Percentiles rank a stretch among this genome's conserved stretches.
phyloP scores from a whole-genome alignment of 305 asterid species.

The Fraxinus xanthoxyloides region DNA sequence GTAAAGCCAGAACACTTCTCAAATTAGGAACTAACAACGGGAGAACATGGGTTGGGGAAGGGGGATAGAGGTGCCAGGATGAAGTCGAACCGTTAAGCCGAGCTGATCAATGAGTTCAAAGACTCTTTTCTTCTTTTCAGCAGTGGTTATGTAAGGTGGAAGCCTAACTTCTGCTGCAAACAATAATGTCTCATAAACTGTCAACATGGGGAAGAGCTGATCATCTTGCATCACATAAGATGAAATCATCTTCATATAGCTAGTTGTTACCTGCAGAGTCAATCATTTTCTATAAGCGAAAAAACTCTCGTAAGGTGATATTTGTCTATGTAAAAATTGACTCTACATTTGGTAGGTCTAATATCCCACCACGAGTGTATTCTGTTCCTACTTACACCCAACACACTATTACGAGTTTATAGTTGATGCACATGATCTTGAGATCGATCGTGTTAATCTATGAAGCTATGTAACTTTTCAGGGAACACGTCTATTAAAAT shows the following conservation, averaged over 20 bases:
- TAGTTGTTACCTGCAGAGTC: constrained; percentile 66
- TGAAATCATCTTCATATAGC: constrained; percentile 90
- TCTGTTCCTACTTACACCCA: neutral
- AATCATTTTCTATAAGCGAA: neutral
- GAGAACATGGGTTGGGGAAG: neutral
- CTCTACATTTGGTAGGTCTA: neutral
- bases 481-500: neutral
- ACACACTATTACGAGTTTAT: neutral
- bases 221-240: constrained; percentile 95
- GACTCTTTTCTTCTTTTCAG: constrained; percentile 72
- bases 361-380: neutral
- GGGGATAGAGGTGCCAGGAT: too few relatives aligned
- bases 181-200: constrained; percentile 82
- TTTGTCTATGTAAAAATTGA: neutral
- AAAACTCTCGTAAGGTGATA: neutral
- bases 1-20: neutral
- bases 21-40: neutral
- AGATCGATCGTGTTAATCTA: neutral
- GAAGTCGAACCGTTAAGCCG: constrained; percentile 57
- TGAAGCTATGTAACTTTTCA: neutral
- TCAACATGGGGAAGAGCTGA: constrained; percentile 80
- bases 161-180: constrained; percentile 92
- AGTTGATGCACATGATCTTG: neutral
- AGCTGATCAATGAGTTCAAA: constrained; percentile 71
- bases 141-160: constrained; percentile 67